A percentile compares a stretch with the other conserved stretches of the same genome.
phyloP scores from a whole-genome alignment of 371 early-diverging fungal species.

The Mucor indicus region DNA sequence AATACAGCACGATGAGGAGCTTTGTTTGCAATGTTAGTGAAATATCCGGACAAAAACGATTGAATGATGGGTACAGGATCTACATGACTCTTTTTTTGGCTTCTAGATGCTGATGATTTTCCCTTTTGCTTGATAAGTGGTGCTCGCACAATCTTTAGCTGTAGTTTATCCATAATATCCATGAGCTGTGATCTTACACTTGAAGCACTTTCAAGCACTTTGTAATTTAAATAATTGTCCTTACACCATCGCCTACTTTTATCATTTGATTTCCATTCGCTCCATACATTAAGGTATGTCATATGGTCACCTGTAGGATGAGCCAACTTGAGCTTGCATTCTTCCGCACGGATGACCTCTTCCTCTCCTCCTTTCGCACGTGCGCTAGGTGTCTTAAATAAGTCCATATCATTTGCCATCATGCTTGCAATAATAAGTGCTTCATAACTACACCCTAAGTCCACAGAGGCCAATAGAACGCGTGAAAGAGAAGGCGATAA shows the following conservation, averaged over 20 bases:
- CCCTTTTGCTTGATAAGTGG: conserved; percentile 15
- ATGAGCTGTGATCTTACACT: conserved; percentile 89
- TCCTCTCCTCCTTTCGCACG: conserved; percentile 62
- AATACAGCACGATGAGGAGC: conserved; percentile 64
- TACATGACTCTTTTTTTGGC: background rate
- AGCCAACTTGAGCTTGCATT: conserved; percentile 65
- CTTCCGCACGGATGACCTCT: conserved; percentile 73
- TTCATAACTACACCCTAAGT: conserved; percentile 44
- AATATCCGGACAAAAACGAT: conserved; percentile 73
- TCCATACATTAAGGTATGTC: conserved; percentile 83
- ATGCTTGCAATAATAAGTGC: conserved; percentile 62
- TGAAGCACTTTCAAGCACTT: conserved; percentile 81
- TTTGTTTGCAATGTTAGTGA: conserved; percentile 73
- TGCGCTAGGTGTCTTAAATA: conserved; percentile 64
- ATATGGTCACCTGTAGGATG: conserved; percentile 89
- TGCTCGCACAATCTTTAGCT: conserved; percentile 53
- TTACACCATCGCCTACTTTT: conserved; percentile 84
- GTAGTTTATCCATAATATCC: conserved; percentile 81
- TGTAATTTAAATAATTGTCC: conserved; percentile 85
- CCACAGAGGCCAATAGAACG: conserved; percentile 71
- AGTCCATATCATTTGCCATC: conserved; percentile 83
- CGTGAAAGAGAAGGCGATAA: conserved; percentile 92
- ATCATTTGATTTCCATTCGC: conserved; percentile 79
- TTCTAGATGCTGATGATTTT: conserved; percentile 7
- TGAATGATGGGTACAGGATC: conserved; percentile 62